These are phyloP conservation scores for Hypoxylon cercidicola DNA, from an alignment of 495 filamentous ascomycete genomes.

Conservation along the genomic window DNA sequence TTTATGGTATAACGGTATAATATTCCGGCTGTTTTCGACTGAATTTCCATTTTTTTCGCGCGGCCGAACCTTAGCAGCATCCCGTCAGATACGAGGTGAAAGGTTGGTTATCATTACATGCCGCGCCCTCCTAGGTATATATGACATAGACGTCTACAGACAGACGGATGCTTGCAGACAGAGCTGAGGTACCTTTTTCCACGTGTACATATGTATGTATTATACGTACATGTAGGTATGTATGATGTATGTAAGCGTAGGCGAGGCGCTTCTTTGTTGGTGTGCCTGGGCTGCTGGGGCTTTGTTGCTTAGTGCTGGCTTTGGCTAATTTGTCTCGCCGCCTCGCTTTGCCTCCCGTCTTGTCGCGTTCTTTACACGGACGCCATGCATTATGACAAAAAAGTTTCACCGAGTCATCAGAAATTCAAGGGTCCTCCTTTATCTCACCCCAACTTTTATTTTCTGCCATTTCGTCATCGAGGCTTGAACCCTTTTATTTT, in stretches of 20 bases:
- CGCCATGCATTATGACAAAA: conserved; percentile 23
- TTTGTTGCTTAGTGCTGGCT: not conserved
- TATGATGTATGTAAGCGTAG: too few relatives aligned
- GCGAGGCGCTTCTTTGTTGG: too few relatives aligned
- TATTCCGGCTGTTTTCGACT: conserved; percentile 5
- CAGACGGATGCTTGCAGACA: conserved; percentile 1
- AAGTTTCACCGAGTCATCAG: conserved; percentile 39
- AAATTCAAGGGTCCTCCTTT: conserved; percentile 31
- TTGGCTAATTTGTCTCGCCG: conserved; percentile 3
- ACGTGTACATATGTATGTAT: not conserved
- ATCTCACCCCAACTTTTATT: conserved; percentile 23
- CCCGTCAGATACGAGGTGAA: conserved; percentile 16
- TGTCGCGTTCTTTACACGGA: conserved; percentile 8
- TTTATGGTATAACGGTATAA: conserved; percentile 6
- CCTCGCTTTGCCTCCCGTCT: conserved; percentile 20
- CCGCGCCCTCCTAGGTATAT: not conserved
- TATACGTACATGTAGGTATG: not conserved
- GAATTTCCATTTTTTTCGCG: not conserved
- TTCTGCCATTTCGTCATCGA: conserved; percentile 41
- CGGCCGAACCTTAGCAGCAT: too few relatives aligned
- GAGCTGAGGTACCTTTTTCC: too few relatives aligned
- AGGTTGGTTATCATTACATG: conserved; percentile 2
- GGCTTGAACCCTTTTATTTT: conserved; percentile 36
- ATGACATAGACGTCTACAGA: conserved; percentile 6
- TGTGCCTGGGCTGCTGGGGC: too few relatives aligned